These are phyloP conservation scores for Globisporangium abappressorium DNA, from an alignment of 352 stramenopile genomes.

Conservation along the genomic window DNA sequence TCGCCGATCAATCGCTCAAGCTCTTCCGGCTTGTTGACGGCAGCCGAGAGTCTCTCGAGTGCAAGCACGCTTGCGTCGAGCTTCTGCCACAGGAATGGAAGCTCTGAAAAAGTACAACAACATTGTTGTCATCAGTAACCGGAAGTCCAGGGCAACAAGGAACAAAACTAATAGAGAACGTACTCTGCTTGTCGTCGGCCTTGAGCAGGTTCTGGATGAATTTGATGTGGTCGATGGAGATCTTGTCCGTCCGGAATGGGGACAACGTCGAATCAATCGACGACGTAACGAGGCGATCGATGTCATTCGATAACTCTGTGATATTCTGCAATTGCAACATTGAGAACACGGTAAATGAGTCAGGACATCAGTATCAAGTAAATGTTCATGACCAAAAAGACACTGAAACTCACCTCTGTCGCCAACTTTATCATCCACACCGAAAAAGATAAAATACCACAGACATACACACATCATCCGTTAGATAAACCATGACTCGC, in stretches of 20 bases:
- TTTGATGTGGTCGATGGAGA: conserved; percentile 44
- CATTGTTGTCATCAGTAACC: background rate
- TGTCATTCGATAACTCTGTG: conserved; percentile 43
- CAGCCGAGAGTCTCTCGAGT: conserved; percentile 42
- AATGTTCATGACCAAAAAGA: background rate
- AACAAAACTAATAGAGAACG: background rate
- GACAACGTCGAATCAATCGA: conserved; percentile 55
- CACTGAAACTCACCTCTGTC: conserved; percentile 19
- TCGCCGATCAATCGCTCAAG: conserved; percentile 51
- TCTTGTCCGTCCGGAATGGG: conserved; percentile 55
- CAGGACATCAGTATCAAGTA: background rate
- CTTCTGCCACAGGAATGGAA: conserved; percentile 55
- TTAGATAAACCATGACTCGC: background rate
- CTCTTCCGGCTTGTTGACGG: conserved; percentile 57
- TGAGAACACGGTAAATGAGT: background rate
- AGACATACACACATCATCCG: background rate
- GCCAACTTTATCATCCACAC: conserved; percentile 23
- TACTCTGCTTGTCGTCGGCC: conserved; percentile 36
- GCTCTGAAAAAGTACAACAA: background rate
- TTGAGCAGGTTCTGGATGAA: conserved; percentile 58
- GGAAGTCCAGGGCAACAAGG: too few species aligned
- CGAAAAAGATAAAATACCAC: too few species aligned
- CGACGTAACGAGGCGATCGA: conserved; percentile 44
- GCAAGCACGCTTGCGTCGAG: conserved; percentile 46
- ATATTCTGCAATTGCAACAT: conserved; percentile 32